Evolutionary conservation across 306 rosid species (phyloP).

Genomic region (Lagenaria siceraria): DNA sequence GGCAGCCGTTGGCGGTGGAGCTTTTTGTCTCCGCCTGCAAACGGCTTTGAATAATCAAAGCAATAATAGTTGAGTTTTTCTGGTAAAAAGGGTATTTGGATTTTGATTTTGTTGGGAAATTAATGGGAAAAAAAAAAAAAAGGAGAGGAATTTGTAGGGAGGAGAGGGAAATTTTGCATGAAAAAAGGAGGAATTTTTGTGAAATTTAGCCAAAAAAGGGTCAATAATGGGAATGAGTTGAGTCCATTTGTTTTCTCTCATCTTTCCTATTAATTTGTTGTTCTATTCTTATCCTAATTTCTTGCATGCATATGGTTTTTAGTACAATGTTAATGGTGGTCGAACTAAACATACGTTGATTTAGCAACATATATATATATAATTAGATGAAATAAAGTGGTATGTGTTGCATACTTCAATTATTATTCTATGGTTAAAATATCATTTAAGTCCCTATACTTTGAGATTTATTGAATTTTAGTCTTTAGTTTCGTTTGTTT

Average conservation of each 20-base stretch:
- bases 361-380: too few species aligned
- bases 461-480: too few species aligned
- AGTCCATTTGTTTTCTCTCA: not conserved
- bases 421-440: too few species aligned
- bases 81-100: not conserved
- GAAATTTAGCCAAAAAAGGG: not conserved
- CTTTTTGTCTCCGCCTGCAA: slow-evolving; percentile 22
- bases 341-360: too few species aligned
- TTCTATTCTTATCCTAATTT: too few species aligned
- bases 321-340: too few species aligned
- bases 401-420: too few species aligned
- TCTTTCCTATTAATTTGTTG: too few species aligned
- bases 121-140: not conserved
- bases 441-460: too few species aligned
- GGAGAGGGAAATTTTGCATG: slow-evolving; percentile 7
- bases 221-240: not conserved
- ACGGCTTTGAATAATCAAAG: slow-evolving; percentile 9
- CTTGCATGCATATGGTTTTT: too few species aligned
- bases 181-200: not conserved
- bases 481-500: too few species aligned
- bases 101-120: slow-evolving; percentile 5
- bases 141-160: not conserved
- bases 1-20: slow-evolving; percentile 5
- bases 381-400: too few species aligned
- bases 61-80: not conserved